Base-by-base conservation (phyloP, 169 alveolate species). In the Eimeria falciformis region DNA sequence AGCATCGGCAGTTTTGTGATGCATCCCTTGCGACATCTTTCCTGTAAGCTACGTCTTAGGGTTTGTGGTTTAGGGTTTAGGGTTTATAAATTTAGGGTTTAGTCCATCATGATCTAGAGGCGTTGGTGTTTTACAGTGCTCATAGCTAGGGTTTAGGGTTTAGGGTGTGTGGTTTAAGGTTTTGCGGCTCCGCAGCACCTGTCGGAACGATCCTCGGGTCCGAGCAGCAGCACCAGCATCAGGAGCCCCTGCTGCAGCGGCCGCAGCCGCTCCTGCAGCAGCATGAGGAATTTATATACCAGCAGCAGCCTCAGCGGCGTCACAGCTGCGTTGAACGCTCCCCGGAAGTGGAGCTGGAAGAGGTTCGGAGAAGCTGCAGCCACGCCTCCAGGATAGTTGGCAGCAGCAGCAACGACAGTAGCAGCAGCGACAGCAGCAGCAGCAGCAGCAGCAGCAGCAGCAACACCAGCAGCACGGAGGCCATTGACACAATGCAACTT, bases 101-200 rank as follows among this genome's bases (percentile, higher is more conserved):
- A 9, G 71, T 7, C 18, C n/a, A n/a, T n/a, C n/a, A n/a, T n/a
- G n/a, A n/a, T n/a, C 18, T 58, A 53, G 23, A 53, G 23, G 65
- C 65, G 23, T 14, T 53, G 12, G 65, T 53, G 12, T 14, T 14
- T 53, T 14, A 1, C 21, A 21, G 65, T 21, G 65, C 65, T 53
- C 65, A 21, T 53, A 29, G 21, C 0, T 58, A 58, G 71, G 21
- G 5, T 58, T 17, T 58, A 58, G 71, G 71, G 71, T 58, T 58
- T 58, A 58, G 71, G 71, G 71, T 58, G 18, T 58, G 23, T 23
- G 71, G 71, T 58, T 58, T 58, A 2, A 29, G 9, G 71, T 58
- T 58, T 58, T 58, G 71, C 62, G 62, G 62, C n/a, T 50, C 71
- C 27, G 79, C 79, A 68, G 79, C 79, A 45, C 79, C 79, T 68